phyloP scores from a whole-genome alignment of 495 filamentous ascomycete genomes.

The Pyronema domesticum region DNA sequence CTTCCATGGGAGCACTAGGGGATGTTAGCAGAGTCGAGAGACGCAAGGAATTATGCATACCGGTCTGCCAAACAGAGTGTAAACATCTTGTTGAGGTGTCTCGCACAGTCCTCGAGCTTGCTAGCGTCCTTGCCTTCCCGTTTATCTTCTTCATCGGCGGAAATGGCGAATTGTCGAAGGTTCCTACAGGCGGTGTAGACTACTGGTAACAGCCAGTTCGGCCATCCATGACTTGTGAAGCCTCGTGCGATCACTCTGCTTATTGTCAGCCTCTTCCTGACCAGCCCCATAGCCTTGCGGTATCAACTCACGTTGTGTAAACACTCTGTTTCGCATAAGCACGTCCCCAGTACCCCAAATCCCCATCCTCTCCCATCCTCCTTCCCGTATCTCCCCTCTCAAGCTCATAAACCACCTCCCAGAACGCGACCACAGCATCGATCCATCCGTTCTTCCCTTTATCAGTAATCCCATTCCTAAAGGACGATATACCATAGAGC shows the following conservation, averaged over 20 bases:
- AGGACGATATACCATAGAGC: slow-evolving; percentile 27
- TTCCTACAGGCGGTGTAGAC: slow-evolving; percentile 72
- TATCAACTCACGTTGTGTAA: slow-evolving; percentile 34
- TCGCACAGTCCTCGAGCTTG: slow-evolving; percentile 73
- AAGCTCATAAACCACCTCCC: slow-evolving; percentile 58
- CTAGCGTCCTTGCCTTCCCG: slow-evolving; percentile 38
- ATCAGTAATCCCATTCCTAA: slow-evolving; percentile 28
- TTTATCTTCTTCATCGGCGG: slow-evolving; percentile 49
- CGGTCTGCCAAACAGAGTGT: slow-evolving; percentile 72
- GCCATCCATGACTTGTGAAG: slow-evolving; percentile 50
- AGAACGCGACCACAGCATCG: slow-evolving; percentile 66
- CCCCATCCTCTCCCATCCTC: slow-evolving; percentile 29
- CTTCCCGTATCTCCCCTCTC: slow-evolving; percentile 33
- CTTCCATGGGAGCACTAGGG: slow-evolving; percentile 58
- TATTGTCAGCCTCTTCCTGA: too few species aligned
- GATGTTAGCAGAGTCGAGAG: background rate
- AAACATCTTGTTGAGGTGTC: slow-evolving; percentile 76
- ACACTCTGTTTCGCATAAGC: slow-evolving; percentile 75
- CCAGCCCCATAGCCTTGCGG: background rate
- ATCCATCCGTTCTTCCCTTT: slow-evolving; percentile 41
- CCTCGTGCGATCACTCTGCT: slow-evolving; percentile 12
- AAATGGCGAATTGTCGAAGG: slow-evolving; percentile 69
- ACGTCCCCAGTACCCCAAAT: slow-evolving; percentile 37
- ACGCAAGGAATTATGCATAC: slow-evolving; percentile 31
- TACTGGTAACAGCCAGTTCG: slow-evolving; percentile 75